phyloP scores from a whole-genome alignment of 179 eudicot species.

The Pouteria campechiana region DNA sequence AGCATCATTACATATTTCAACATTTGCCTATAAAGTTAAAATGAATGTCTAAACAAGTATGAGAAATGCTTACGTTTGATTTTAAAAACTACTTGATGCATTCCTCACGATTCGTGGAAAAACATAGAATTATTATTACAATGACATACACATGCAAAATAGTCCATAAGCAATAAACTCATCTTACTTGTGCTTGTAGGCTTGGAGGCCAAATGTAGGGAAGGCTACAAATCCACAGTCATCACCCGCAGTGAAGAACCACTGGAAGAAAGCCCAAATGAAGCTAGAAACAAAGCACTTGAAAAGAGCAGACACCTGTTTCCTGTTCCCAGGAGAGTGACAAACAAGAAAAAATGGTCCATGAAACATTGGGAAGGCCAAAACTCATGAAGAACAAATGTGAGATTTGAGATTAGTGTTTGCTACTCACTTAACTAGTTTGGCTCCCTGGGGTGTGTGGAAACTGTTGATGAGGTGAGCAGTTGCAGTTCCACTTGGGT shows the following conservation, averaged over 20 bases:
- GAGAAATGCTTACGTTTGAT: too few species aligned
- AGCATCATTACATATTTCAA: too few species aligned
- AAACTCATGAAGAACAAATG: not conserved
- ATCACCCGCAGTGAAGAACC: conserved; percentile 24
- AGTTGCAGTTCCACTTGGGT: conserved; percentile 92
- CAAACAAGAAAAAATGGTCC: not conserved
- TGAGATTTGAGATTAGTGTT: not conserved
- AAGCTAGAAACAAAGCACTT: conserved; percentile 17
- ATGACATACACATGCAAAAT: too few species aligned
- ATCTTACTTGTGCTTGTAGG: conserved; percentile 12
- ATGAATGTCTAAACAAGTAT: too few species aligned
- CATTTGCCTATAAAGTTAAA: too few species aligned
- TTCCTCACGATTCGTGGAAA: too few species aligned
- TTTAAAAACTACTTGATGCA: too few species aligned
- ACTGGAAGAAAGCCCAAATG: conserved; percentile 15
- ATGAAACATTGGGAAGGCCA: too few species aligned
- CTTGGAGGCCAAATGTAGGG: conserved; percentile 23
- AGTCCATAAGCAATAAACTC: too few species aligned
- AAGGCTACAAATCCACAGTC: conserved; percentile 17
- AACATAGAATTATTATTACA: too few species aligned
- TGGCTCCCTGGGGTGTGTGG: conserved; percentile 86
- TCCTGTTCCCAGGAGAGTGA: conserved; percentile 6
- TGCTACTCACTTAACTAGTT: conserved; percentile 22
- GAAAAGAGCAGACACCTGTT: conserved; percentile 16
- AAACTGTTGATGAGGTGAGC: conserved; percentile 87